phyloP scores from a whole-genome alignment of 2,329 filamentous ascomycete species.

The Sclerotinia borealis region DNA sequence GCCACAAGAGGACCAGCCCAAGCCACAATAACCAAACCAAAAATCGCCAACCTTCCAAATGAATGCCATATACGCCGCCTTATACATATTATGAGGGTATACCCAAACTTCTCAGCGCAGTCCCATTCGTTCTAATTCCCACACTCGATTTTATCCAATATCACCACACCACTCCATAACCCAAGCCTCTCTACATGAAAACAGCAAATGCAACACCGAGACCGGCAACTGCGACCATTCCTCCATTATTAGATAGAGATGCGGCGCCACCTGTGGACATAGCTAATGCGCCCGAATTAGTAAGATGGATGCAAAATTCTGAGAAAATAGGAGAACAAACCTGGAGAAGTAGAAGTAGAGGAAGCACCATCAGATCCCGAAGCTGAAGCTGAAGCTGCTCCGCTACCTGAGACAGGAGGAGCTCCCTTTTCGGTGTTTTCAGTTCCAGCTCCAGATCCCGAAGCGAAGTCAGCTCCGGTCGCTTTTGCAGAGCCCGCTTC shows the following conservation, averaged over 20 bases:
- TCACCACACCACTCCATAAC: neutral
- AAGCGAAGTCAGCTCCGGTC: neutral
- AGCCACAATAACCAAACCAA: neutral
- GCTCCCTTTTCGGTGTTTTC: neutral
- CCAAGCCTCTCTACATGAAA: constrained; percentile 27
- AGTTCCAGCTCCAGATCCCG: neutral
- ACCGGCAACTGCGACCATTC: constrained; percentile 28
- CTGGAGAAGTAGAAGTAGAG: neutral
- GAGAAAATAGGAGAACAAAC: neutral
- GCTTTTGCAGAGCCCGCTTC: neutral
- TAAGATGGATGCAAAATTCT: neutral
- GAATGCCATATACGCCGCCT: neutral
- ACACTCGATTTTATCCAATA: neutral
- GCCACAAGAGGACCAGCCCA: neutral
- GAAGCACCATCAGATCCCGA: constrained; percentile 8
- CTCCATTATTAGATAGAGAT: constrained; percentile 23
- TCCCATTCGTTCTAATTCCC: neutral
- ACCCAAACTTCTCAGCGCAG: neutral
- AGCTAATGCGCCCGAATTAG: neutral
- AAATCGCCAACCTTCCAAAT: neutral
- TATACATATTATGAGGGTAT: neutral
- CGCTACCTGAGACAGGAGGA: neutral
- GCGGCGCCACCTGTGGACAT: constrained; percentile 19
- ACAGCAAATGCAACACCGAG: constrained; percentile 29
- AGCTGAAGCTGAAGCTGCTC: neutral